phyloP scores from a whole-genome alignment of 1,284 basidiomycete species.

The Naganishia albida region DNA sequence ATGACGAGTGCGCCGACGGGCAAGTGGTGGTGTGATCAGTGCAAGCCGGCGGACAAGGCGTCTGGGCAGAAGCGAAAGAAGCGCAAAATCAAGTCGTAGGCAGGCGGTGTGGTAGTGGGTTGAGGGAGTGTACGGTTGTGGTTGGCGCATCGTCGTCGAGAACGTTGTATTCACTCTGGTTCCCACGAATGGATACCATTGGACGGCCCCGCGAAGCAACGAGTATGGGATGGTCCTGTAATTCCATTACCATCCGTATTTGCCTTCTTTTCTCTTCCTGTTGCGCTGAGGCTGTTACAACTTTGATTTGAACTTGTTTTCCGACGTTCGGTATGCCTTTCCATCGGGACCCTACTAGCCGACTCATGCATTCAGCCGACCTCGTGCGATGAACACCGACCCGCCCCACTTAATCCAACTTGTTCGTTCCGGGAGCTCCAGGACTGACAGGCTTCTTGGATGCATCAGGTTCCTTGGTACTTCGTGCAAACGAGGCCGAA shows the following conservation, averaged over 20 bases:
- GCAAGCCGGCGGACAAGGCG: conserved; percentile 38
- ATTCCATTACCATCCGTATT: too few relatives aligned
- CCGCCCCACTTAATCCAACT: conserved; percentile 19
- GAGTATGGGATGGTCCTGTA: too few relatives aligned
- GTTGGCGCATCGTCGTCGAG: too few relatives aligned
- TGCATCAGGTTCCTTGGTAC: conserved; percentile 24
- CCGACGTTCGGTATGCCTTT: too few relatives aligned
- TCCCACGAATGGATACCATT: too few relatives aligned
- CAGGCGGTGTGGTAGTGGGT: neutral
- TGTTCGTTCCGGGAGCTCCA: conserved; percentile 7
- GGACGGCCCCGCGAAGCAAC: too few relatives aligned
- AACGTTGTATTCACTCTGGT: too few relatives aligned
- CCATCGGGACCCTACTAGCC: too few relatives aligned
- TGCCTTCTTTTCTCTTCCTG: too few relatives aligned
- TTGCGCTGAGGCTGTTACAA: too few relatives aligned
- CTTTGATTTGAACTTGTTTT: too few relatives aligned
- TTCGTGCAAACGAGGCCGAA: conserved; percentile 10
- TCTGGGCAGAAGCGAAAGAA: conserved; percentile 23
- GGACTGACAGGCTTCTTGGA: conserved; percentile 17
- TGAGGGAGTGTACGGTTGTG: neutral
- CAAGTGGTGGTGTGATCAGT: conserved; percentile 47
- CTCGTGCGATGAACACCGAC: neutral
- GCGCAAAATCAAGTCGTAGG: conserved; percentile 21
- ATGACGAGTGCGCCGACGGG: conserved; percentile 45
- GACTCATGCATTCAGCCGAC: too few relatives aligned